These are phyloP conservation scores for Blepharisma stoltei DNA, from an alignment of 73 alveolate genomes.

Conservation along the genomic window DNA sequence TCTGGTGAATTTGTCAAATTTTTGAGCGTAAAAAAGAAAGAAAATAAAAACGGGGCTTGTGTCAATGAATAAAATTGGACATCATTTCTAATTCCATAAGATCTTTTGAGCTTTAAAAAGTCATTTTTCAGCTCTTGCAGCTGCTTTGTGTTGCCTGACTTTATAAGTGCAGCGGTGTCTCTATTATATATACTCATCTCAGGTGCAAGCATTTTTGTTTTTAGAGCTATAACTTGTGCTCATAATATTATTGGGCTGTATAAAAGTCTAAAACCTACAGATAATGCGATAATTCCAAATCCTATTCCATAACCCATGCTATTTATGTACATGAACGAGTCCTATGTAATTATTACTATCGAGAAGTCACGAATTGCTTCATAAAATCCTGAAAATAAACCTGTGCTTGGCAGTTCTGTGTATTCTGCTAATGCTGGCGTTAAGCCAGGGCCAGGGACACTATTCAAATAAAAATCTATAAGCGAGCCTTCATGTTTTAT, in stretches of 20 bases:
- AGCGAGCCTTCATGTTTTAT: too few species aligned
- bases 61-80: constrained; percentile 56
- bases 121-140: constrained; percentile 56
- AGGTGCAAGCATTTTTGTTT: constrained; percentile 73
- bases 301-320: constrained; percentile 75
- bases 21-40: constrained; percentile 68
- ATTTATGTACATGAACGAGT: constrained; percentile 28
- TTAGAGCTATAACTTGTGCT: constrained; percentile 62
- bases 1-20: constrained; percentile 63
- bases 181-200: constrained; percentile 59
- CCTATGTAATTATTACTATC: constrained; percentile 15
- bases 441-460: too few species aligned
- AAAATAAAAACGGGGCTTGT: constrained; percentile 72
- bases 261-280: constrained; percentile 53
- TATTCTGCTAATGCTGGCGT: neutral
- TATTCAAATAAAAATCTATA: too few species aligned
- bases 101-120: constrained; percentile 45
- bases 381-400: neutral
- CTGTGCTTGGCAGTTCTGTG: neutral
- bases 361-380: constrained; percentile 24
- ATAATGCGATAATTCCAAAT: constrained; percentile 49
- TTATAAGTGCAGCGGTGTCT: constrained; percentile 41
- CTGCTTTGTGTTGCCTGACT: constrained; percentile 67
- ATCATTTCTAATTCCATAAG: constrained; percentile 66
- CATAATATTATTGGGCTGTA: constrained; percentile 68